Conservation (phyloP, 108 stramenopile species). For the Cyclotella choctawhatcheeana region DNA sequence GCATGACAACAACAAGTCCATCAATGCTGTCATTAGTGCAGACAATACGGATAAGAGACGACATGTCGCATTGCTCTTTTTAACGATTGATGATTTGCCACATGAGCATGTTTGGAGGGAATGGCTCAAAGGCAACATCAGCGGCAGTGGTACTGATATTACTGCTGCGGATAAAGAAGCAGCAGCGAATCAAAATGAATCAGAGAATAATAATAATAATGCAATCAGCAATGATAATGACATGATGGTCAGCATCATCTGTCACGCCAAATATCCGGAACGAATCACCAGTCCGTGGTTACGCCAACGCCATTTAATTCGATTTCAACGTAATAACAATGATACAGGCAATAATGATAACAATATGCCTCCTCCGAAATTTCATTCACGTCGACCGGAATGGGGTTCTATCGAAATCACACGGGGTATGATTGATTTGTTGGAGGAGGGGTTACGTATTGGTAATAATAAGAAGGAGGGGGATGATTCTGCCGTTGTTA, state of each 20-base stretch:
- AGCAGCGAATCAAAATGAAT: too few species aligned
- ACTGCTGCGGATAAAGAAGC: background rate
- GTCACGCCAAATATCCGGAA: conserved; percentile 87
- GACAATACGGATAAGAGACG: conserved; percentile 40
- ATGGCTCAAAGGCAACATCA: conserved; percentile 42
- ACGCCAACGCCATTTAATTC: conserved; percentile 66
- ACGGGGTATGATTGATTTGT: conserved; percentile 87
- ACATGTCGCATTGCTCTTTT: conserved; percentile 69
- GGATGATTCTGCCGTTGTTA: conserved; percentile 16
- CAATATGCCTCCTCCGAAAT: conserved; percentile 56
- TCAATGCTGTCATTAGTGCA: background rate
- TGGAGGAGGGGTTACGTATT: conserved; percentile 70
- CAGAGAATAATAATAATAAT: too few species aligned
- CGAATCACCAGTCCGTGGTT: conserved; percentile 74
- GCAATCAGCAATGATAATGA: too few species aligned
- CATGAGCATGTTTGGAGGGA: conserved; percentile 85
- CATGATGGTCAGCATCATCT: conserved; percentile 64
- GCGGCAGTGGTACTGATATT: background rate
- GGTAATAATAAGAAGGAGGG: conserved; percentile 34
- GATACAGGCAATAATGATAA: background rate
- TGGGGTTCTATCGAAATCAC: conserved; percentile 95
- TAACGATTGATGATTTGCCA: conserved; percentile 84
- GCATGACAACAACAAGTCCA: background rate
- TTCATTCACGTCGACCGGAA: conserved; percentile 67
- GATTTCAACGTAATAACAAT: conserved; percentile 16